Conservation (phyloP, 208 protist genomes). For the Herpetomonas samuelpessoai region DNA sequence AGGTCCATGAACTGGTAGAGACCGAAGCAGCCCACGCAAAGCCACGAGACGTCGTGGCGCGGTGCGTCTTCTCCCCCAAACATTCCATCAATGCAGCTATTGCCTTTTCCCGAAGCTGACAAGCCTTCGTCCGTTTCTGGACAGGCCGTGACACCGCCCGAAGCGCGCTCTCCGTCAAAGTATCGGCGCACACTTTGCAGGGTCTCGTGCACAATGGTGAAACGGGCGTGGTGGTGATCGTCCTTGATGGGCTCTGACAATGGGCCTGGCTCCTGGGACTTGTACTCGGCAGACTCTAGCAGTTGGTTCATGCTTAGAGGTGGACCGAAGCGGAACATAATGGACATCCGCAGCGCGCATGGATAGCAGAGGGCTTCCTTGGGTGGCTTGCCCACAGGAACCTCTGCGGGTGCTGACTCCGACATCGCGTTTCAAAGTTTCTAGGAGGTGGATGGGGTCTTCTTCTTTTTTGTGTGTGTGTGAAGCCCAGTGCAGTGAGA, state of each 20-base stretch:
- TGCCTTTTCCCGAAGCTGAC: no score
- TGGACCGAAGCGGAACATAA: conserved; percentile 54
- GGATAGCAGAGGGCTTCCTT: conserved; percentile 68
- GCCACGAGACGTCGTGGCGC: conserved; percentile 28
- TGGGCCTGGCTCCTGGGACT: neutral
- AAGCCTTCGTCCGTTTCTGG: no score
- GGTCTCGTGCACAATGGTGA: conserved; percentile 78
- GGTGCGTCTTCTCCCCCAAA: conserved; percentile 21
- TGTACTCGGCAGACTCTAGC: neutral
- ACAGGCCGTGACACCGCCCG: no score
- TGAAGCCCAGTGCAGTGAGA: no score
- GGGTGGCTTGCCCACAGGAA: neutral
- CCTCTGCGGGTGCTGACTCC: no score
- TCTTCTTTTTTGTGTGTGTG: no score
- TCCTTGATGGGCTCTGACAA: conserved; percentile 34
- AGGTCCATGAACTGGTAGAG: conserved; percentile 87
- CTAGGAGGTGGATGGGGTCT: no score
- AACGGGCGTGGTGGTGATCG: conserved; percentile 53
- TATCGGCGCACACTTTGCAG: conserved; percentile 47
- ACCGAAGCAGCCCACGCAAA: conserved; percentile 79
- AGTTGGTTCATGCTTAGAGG: conserved; percentile 30
- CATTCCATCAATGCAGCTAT: conserved; percentile 28
- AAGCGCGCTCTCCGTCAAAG: conserved; percentile 14
- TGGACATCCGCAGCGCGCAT: conserved; percentile 86
- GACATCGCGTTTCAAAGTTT: no score